phyloP scores from a whole-genome alignment of 1,284 basidiomycete species.

The Cystobasidium pallidum region DNA sequence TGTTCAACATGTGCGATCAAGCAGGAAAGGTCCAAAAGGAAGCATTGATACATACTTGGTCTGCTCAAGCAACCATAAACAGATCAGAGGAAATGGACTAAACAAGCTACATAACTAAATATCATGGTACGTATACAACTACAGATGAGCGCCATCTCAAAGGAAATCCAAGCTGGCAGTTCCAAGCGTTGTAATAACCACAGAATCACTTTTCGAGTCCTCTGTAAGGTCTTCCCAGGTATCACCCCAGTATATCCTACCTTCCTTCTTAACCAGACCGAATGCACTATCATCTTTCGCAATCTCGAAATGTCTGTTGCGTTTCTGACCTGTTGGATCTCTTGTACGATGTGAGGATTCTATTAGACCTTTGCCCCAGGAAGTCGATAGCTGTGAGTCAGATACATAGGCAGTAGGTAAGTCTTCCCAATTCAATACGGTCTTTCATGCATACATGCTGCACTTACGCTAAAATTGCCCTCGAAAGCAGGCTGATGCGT shows the following conservation, averaged over 20 bases:
- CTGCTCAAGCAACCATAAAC: too few relatives aligned
- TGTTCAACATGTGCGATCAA: background rate
- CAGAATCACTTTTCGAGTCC: constrained; percentile 5
- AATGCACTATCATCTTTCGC: constrained; percentile 24
- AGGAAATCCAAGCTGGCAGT: constrained; percentile 33
- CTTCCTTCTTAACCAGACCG: constrained; percentile 25
- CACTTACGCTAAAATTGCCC: constrained; percentile 29
- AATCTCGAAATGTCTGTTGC: constrained; percentile 30
- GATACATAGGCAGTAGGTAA: background rate
- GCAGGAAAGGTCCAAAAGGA: constrained; percentile 1
- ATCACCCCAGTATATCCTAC: constrained; percentile 29
- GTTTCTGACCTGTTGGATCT: constrained; percentile 26
- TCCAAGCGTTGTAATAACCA: constrained; percentile 22
- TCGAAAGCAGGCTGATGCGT: constrained; percentile 34
- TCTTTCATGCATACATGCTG: too few relatives aligned
- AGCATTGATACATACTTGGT: background rate
- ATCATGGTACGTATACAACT: too few relatives aligned
- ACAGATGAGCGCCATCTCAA: too few relatives aligned
- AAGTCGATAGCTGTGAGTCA: constrained; percentile 23
- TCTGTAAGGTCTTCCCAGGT: background rate
- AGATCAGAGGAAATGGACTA: background rate
- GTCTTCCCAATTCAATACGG: too few relatives aligned
- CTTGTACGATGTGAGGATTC: background rate
- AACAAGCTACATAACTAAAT: constrained; percentile 1
- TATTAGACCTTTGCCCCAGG: constrained; percentile 28